Evolutionary conservation across 1,139 yeast genomes (phyloP), one percentile per base, ranked within the genome.

Genomic region (Pneumocystis sp.): DNA sequence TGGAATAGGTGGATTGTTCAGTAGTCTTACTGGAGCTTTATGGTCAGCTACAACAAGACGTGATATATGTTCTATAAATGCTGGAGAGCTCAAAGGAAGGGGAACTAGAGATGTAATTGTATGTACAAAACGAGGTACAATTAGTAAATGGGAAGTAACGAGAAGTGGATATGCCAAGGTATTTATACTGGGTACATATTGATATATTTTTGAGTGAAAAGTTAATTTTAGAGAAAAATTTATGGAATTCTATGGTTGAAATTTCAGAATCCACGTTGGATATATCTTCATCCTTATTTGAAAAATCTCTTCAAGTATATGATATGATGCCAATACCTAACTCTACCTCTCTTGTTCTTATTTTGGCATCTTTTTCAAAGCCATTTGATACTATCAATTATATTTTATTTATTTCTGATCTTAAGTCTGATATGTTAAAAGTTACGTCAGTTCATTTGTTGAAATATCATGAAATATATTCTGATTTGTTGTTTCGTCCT

Each of bases 381-480:
- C 10, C 57, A 12, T 7, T 25, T 25, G 68, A 70, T n/a, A 78
- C 77, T 63, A 73, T 74, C 2, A 75, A 73, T 65, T 79, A 85
- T 67, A 74, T 83, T 57, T 74, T 87, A 59, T 81, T 83, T 65
- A 85, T 89, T 0, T 74, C 86, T 40, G 80, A 81, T 67, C 80
- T 83, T 62, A 81, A 83, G 63, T 73, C 77, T 1, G 80, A 83
- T 17, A 85, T 84, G 17, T 80, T 84, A 3, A 75, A 81, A 63
- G 78, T 86, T 1, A 78, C 82, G 66, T 86, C 91, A 0, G 82
- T 87, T 0, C 87, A 87, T 73, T 79, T 80, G 71, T 74, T 79
- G 69, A 81, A 79, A 66, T 77, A 82, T 7, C 77, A 76, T 67
- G 72, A 29, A 50, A n/a, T 25, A 29, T 25, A 77, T 2, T 70